Base-by-base conservation (phyloP, 2,329 filamentous ascomycete genomes). In the Fusarium acutatum region DNA sequence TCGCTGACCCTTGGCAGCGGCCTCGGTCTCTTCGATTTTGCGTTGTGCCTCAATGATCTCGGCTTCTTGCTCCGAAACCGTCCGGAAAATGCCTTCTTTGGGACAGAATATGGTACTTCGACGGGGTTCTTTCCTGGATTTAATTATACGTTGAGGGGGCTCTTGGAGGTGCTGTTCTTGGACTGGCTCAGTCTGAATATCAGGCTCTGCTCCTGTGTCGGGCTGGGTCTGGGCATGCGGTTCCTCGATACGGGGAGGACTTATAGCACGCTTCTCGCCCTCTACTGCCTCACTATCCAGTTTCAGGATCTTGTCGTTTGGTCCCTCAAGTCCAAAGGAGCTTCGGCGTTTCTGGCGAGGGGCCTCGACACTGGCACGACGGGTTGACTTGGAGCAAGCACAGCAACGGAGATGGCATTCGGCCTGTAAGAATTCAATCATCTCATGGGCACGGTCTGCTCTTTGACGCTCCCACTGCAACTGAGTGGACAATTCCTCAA, bases 401-500 rank as follows among this genome's bases (percentile, higher is more conserved):
- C 92, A 94, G 81, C 88, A 90, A 52, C 88, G 87, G 72, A 95
- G 87, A 56, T 90, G 87, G 80, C 92, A 94, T 80, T 96, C 93
- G 61, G 92, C 88, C 78, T 93, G 89, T 79, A 95, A 85, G 81
- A 94, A 95, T 37, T 95, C 92, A 53, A 94, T 86, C 78, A 93
- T 89, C 68, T 94, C 93, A 71, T 92, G 86, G 0, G 93, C 92
- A 13, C 92, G 88, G 70, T 92, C 87, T 15, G 92, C 91, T 61
- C 91, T 86, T 78, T 89, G 88, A 83, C 88, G 84, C 81, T 89
- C 88, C 87, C 88, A 90, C 64, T 87, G 83, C 78, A 88, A 84
- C 60, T 88, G 82, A 11, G 82, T 82, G 2, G 83, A 84, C 44
- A 90, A 81, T 74, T 90, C 87, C 49, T 90, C 88, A 38, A 90